These are phyloP conservation scores for Fonsecaea pedrosoi DNA, from an alignment of 2,329 filamentous ascomycete genomes.

Conservation along the genomic window DNA sequence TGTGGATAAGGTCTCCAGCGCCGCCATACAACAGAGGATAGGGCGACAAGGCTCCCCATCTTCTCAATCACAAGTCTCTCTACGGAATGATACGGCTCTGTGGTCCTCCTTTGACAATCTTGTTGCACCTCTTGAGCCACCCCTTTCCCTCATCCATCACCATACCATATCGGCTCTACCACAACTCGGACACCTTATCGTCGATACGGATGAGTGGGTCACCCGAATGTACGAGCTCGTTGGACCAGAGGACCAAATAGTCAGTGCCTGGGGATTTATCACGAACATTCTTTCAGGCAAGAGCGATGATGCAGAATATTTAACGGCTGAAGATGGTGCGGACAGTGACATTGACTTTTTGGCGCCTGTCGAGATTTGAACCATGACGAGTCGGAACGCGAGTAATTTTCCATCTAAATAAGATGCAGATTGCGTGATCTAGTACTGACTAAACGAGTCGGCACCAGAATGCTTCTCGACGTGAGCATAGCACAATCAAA, in stretches of 20 bases:
- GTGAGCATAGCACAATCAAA: neutral
- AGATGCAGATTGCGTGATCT: neutral
- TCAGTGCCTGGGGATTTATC: constrained; percentile 31
- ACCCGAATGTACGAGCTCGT: constrained; percentile 27
- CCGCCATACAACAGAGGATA: constrained; percentile 17
- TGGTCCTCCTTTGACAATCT: constrained; percentile 13
- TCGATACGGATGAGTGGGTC: constrained; percentile 30
- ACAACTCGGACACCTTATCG: constrained; percentile 24
- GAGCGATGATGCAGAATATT: constrained; percentile 7
- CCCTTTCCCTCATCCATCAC: constrained; percentile 23
- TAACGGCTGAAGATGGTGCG: neutral
- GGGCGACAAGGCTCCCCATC: neutral
- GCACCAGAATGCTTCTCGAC: neutral
- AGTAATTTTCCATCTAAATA: neutral
- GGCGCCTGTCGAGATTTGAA: constrained; percentile 22
- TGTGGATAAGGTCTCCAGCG: constrained; percentile 28
- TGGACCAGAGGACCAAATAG: constrained; percentile 19
- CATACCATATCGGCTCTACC: constrained; percentile 24
- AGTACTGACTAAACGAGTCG: neutral
- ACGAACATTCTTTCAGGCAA: constrained; percentile 33
- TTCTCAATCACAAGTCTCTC: neutral
- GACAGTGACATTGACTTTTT: constrained; percentile 25
- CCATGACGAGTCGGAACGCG: neutral
- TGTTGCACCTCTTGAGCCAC: constrained; percentile 13
- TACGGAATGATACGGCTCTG: neutral